These are phyloP conservation scores for Acorus gramineus DNA, from an alignment of 106 monocot species.

Conservation along the genomic window DNA sequence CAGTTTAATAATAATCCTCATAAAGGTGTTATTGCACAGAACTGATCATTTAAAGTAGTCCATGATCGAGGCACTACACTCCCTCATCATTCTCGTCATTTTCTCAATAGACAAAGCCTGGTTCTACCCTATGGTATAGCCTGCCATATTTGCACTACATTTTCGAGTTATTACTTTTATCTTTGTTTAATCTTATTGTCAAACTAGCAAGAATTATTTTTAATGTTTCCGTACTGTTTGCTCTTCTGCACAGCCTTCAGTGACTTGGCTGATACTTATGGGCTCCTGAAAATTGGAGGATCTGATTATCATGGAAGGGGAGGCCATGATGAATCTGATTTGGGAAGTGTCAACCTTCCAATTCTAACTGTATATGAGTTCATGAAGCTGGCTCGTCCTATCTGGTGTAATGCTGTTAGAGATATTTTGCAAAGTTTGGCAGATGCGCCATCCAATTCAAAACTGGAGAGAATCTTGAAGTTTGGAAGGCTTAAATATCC, in stretches of 20 bases:
- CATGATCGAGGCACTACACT: too few relatives aligned
- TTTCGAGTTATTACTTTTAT: not conserved
- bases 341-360: slow-evolving; percentile 65
- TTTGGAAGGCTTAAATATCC: slow-evolving; percentile 34
- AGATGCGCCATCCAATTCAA: slow-evolving; percentile 36
- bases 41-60: too few relatives aligned
- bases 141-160: too few relatives aligned
- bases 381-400: slow-evolving; percentile 59
- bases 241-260: slow-evolving; percentile 49
- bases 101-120: too few relatives aligned
- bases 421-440: slow-evolving; percentile 38
- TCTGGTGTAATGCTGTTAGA: slow-evolving; percentile 59
- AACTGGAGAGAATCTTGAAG: slow-evolving; percentile 38
- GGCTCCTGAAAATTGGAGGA: slow-evolving; percentile 82
- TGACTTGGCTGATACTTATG: slow-evolving; percentile 63
- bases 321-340: slow-evolving; percentile 63
- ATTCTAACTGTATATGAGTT: slow-evolving; percentile 38
- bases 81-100: too few relatives aligned
- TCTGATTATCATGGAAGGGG: slow-evolving; percentile 95
- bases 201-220: too few relatives aligned
- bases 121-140: too few relatives aligned
- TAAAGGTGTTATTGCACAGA: too few relatives aligned
- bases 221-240: too few relatives aligned
- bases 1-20: too few relatives aligned
- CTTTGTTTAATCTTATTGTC: not conserved